Base-by-base conservation (phyloP, 2,329 filamentous ascomycete species). In the Colletotrichum liaoningense region DNA sequence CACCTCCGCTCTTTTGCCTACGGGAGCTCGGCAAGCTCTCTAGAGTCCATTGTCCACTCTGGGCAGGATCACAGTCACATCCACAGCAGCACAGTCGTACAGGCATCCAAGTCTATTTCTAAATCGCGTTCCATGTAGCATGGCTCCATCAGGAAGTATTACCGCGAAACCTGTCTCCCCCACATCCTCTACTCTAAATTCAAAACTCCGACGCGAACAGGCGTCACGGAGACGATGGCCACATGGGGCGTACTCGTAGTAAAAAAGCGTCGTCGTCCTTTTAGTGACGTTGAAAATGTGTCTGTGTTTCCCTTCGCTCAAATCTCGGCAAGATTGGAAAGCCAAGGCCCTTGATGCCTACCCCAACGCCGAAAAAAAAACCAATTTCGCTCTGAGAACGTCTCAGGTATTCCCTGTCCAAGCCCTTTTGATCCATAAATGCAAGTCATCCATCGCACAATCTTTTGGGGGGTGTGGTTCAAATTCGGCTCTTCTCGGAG, bases 401-500 rank as follows among this genome's bases (percentile, higher is more conserved):
- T 73, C 67, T 70, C 67, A 73, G 60, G 19, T 60, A 73, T 64
- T 64, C 67, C 67, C 33, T 58, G 57, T 67, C 57, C 68, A 58
- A 66, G 63, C 49, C 63, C 46, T 55, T 66, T 70, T 46, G 67
- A 46, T 52, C 55, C 70, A 54, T 65, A 73, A 69, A 73, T 70
- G 59, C 70, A 70, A 73, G 22, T 56, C 70, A 73, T 70, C 56
- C 63, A 49, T 67, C 16, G 16, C 42, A 19, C 42, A 49, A 49
- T 49, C 19, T 49, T 49, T 7, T 33, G 9, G 42, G 19, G 42
- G 5, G 24, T 24, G 24, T 24, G 62, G 54, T 35, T 66, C 63
- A 75, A 58, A 75, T 75, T 26, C 74, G 74, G 55, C 72, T 72
- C 62, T 64, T 69, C 63, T 85, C 84, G 42, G 76, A 78, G 74